These are phyloP conservation scores for Candida loeiensis DNA, from an alignment of 805 yeast genomes.

Conservation along the genomic window DNA sequence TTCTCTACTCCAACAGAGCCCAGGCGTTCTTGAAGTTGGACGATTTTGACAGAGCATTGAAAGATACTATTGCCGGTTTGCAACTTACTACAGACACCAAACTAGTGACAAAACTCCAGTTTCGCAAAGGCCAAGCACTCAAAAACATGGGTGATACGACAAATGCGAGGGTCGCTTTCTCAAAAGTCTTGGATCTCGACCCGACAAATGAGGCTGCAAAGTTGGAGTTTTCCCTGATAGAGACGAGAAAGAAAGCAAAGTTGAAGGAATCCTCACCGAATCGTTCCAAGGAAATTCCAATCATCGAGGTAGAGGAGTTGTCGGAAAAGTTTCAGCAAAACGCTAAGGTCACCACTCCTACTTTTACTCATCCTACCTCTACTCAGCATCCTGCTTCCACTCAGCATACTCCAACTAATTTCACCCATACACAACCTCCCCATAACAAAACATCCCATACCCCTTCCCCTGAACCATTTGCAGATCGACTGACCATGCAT, in stretches of 20 bases:
- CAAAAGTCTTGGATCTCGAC: conserved; percentile 39
- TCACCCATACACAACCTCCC: neutral
- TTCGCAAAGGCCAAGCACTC: conserved; percentile 47
- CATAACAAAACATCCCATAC: neutral
- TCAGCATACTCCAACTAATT: too few species aligned
- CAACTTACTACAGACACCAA: conserved; percentile 23
- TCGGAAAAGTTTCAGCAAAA: conserved; percentile 32
- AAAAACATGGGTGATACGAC: conserved; percentile 21
- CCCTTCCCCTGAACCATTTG: conserved; percentile 10
- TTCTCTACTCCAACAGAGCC: conserved; percentile 65
- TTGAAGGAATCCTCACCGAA: neutral
- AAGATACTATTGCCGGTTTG: conserved; percentile 51
- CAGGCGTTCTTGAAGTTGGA: conserved; percentile 55
- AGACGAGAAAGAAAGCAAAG: conserved; percentile 13
- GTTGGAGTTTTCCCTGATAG: conserved; percentile 27
- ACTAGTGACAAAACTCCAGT: conserved; percentile 46
- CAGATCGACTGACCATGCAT: conserved; percentile 23
- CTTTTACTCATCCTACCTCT: too few species aligned
- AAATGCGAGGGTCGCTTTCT: conserved; percentile 27
- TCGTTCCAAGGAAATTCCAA: conserved; percentile 22
- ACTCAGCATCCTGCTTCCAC: too few species aligned
- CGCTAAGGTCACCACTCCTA: neutral
- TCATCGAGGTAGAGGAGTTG: conserved; percentile 41
- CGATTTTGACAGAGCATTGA: conserved; percentile 47
- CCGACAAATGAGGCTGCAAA: conserved; percentile 37